Base-by-base conservation (phyloP, 441 rosid genomes). In the Francoa sonchifolia region DNA sequence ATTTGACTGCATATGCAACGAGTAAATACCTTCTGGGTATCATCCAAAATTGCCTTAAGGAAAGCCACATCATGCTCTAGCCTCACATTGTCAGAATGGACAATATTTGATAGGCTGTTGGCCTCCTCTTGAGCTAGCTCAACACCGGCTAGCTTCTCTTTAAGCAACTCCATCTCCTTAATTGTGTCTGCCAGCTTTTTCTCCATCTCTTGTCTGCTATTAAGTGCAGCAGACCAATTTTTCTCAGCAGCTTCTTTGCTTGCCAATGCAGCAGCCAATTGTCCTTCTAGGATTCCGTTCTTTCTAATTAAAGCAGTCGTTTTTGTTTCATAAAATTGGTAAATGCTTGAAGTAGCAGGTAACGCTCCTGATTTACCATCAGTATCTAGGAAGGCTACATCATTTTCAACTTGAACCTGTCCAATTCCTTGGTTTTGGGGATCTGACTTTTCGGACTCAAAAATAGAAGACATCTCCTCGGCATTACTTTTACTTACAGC, bases 1-100 rank as follows among this genome's bases (percentile, higher is more conserved):
- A 4, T 10, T n/a, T 8, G 5, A 33, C 15, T 13, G 13, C 5
- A 9, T 10, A 23, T 22, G 17, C 14, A 33, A 3, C 6, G n/a
- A n/a, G n/a, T n/a, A n/a, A 5, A 3, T 63, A 90, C 96, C 96
- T 90, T 90, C 48, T 86, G 96, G 8, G 95, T 82, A 48, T 90
- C 99, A 26, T 86, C 96, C 51, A 90, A 55, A 50, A 90, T 80
- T 7, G 99, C 96, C 80, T 80, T 86, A 2, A 90, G 82, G 59
- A 86, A 90, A 45, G 99, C 99, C 23, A 86, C 83, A 13, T 86
- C 99, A 52, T 90, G 99, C 69, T 90, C 99, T 1, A 90, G 96
- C 72, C 96, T 80, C 8, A 86, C 88, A 39, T 90, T 86, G 74
- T 90, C 90, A 0, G 95, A 76, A 55, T 90, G 96, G 64, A 90